A percentile compares a stretch with the other conserved stretches of the same genome.
Evolutionary conservation across 108 stramenopile species (phyloP).

Genomic region (Skeletonema grethae): DNA sequence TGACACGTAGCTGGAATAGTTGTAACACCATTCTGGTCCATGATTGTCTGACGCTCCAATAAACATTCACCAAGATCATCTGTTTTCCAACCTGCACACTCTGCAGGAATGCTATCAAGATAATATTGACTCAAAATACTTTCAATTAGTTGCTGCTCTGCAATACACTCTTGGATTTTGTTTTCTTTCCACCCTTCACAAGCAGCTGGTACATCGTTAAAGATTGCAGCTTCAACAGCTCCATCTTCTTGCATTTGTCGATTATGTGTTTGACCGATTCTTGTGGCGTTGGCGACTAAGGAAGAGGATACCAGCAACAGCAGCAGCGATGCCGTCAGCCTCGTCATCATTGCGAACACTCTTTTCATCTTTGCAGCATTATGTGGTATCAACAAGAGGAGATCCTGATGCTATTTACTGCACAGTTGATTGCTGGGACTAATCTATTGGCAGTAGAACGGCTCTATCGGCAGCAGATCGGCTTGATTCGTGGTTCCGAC

Average conservation of each 20-base stretch:
- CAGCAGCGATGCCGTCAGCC: not conserved
- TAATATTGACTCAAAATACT: not conserved
- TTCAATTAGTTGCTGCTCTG: not conserved
- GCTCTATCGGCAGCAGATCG: no score
- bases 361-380: not conserved
- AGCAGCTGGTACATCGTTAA: not conserved
- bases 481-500: no score
- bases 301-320: not conserved
- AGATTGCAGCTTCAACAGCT: not conserved
- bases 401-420: no score
- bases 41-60: not conserved
- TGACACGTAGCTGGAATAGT: not conserved
- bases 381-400: not conserved
- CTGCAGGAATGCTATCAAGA: not conserved
- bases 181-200: not conserved
- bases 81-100: not conserved
- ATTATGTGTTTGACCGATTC: not conserved
- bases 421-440: no score
- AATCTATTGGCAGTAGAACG: no score
- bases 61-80: not conserved
- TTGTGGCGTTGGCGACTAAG: not conserved
- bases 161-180: conserved; percentile 2
- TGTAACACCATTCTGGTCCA: not conserved
- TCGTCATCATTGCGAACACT: not conserved
- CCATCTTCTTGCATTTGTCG: not conserved